Evolutionary conservation across 148 eudicot species (phyloP), one percentile per base, ranked within the genome.

Genomic region (Cornus florida): DNA sequence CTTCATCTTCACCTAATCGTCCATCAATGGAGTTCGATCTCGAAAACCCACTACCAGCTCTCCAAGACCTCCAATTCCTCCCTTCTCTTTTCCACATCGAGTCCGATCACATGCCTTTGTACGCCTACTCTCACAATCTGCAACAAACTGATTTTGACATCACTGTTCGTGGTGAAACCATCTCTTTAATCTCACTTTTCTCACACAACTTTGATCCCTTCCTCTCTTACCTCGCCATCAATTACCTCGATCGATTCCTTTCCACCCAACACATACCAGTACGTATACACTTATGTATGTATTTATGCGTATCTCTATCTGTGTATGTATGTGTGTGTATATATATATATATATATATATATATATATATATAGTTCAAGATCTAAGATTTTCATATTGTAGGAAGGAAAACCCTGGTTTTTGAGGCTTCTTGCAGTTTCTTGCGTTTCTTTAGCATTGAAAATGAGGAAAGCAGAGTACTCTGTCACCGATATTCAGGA

Each of bases 171-270:
- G 76, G 69, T 0, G 69, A 87, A 76, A 76, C 83, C 0, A 60
- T 85, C 32, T 78, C 90, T 12, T 41, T 80, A 5, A 82, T 89
- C 68, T 70, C 32, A 19, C 41, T 41, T n/a, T 73, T 80, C 59
- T 82, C 87, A 17, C 77, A 24, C 31, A 57, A 81, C 20, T 88
- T 83, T 19, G 88, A 86, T 20, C 78, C 88, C 2, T 75, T 78
- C 39, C 31, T 85, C 5, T 59, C 88, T 7, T 90, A 88, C 70
- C 88, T 90, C 62, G 86, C 93, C 56, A 22, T 88, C 59, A 88
- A 88, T 78, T 90, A 90, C 76, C 82, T 90, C 57, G 91, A 90
- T 56, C 91, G 93, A 0, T 90, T 88, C 79, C 83, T 90, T 28
- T 86, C 85, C 73, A 32, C 62, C 35, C 81, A 78, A 5, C 41